These are phyloP conservation scores for Tulasnella calospora DNA, from an alignment of 768 basidiomycete genomes.

Conservation along the genomic window DNA sequence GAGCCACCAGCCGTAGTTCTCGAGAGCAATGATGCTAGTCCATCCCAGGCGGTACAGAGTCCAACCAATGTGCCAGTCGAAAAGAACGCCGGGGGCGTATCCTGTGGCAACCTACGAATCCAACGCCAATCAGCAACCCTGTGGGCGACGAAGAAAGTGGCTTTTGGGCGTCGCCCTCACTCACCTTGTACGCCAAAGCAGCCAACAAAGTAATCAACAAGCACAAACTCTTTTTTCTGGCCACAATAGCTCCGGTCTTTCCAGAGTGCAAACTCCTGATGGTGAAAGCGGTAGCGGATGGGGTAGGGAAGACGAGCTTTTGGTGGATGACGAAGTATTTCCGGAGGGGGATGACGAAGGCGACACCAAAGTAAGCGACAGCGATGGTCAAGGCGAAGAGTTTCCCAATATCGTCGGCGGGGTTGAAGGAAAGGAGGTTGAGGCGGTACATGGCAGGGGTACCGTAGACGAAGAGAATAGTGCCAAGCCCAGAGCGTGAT, in stretches of 20 bases:
- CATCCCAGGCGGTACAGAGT: slow-evolving; percentile 55
- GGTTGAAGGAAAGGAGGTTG: slow-evolving; percentile 44
- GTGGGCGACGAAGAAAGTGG: neutral
- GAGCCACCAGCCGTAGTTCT: slow-evolving; percentile 55
- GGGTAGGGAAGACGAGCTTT: slow-evolving; percentile 61
- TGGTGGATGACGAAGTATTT: slow-evolving; percentile 59
- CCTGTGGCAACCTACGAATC: slow-evolving; percentile 43
- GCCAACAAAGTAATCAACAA: slow-evolving; percentile 47
- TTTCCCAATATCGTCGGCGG: slow-evolving; percentile 50
- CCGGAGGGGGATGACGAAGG: slow-evolving; percentile 58
- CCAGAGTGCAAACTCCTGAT: slow-evolving; percentile 57
- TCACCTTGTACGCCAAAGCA: slow-evolving; percentile 47
- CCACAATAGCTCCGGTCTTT: slow-evolving; percentile 46
- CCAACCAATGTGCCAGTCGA: slow-evolving; percentile 64
- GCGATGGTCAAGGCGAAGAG: slow-evolving; percentile 53
- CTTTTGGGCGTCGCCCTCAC: neutral
- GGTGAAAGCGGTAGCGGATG: slow-evolving; percentile 60
- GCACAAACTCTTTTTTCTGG: slow-evolving; percentile 52
- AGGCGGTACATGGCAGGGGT: slow-evolving; percentile 59
- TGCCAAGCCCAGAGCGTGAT: neutral
- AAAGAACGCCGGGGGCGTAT: slow-evolving; percentile 57
- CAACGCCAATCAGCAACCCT: neutral
- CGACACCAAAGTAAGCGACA: slow-evolving; percentile 54
- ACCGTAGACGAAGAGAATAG: slow-evolving; percentile 53
- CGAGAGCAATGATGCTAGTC: slow-evolving; percentile 53